A percentile compares a stretch with the other conserved stretches of the same genome.
Conservation (phyloP, 148 eudicot species). For the Heliamphora exappendiculata region DNA sequence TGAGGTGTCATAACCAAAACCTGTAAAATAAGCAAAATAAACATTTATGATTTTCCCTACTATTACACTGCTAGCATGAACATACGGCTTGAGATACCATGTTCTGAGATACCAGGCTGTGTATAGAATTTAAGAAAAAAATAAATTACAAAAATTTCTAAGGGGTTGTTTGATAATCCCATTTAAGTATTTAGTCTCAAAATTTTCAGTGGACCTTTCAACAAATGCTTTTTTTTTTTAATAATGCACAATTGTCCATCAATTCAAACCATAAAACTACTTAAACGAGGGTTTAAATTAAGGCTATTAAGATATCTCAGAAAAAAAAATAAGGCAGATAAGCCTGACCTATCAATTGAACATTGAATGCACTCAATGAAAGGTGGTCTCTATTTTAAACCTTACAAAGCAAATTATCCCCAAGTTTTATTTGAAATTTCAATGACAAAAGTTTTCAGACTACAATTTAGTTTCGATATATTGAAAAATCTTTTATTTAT, state of each 20-base stretch:
- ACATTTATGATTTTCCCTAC: background rate
- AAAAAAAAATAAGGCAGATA: background rate
- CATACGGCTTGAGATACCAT: background rate
- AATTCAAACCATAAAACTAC: background rate
- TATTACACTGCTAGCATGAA: background rate
- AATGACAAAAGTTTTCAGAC: background rate
- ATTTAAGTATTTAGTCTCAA: background rate
- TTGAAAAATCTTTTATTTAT: background rate
- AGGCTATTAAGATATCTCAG: too few relatives aligned
- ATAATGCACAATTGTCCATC: background rate
- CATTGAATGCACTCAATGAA: background rate
- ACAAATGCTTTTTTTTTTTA: background rate
- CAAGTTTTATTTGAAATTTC: background rate
- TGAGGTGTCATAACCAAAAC: slow-evolving; percentile 68
- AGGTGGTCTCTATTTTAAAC: background rate
- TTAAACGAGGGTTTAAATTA: background rate
- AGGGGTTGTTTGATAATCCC: background rate
- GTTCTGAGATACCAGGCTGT: background rate
- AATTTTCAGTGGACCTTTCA: background rate
- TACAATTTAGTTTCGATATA: background rate
- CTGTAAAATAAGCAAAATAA: slow-evolving; percentile 20
- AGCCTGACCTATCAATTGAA: background rate
- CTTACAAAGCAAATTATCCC: background rate
- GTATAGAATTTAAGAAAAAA: background rate
- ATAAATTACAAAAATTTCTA: too few relatives aligned